Evolutionary conservation across 1,139 yeast species (phyloP), one percentile per base, ranked within the genome.

Genomic region (Blastobotrys elegans): DNA sequence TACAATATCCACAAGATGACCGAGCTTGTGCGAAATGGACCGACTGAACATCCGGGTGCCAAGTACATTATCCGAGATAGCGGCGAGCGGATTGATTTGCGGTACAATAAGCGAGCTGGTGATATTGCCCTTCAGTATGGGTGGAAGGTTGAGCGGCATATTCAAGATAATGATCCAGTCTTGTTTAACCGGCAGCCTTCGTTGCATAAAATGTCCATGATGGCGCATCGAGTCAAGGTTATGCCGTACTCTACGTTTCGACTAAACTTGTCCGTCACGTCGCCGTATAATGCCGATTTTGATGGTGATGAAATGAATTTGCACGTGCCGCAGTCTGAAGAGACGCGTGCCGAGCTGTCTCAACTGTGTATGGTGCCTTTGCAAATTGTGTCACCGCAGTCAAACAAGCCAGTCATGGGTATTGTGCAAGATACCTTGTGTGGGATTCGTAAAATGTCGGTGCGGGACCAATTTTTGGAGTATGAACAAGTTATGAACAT

Each of bases 261-360:
- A 72, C 75, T 94, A 72, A 94, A 92, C 66, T 74, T 94, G 66
- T 92, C 97, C 14, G 98, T 92, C 44, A 92, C 98, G 0, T 88
- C 97, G 14, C 99, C 99, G 22, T 94, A 94, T 71, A 94, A 94
- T 71, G 99, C 99, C 44, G 99, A 94, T 84, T 94, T 94, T 76
- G 99, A 94, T 73, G 99, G 99, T 75, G 99, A 94, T 70, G 98
- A 94, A 72, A 94, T 94, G 99, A 94, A 94, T 71, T 84, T 94
- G 72, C 99, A 94, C 65, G 99, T 94, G 56, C 99, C 99, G 4
- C 99, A 94, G 68, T 87, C 96, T 6, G 97, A 90, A 56, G 99
- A 94, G 70, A 92, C 98, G 0, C 79, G 97, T 65, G 96, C 98
- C 2, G 99, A 94, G 69, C 74, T 92, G 56, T 84, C 90, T 34